Conservation (phyloP, 176 grass and related monocot species). For the Thinopyrum elongatum region DNA sequence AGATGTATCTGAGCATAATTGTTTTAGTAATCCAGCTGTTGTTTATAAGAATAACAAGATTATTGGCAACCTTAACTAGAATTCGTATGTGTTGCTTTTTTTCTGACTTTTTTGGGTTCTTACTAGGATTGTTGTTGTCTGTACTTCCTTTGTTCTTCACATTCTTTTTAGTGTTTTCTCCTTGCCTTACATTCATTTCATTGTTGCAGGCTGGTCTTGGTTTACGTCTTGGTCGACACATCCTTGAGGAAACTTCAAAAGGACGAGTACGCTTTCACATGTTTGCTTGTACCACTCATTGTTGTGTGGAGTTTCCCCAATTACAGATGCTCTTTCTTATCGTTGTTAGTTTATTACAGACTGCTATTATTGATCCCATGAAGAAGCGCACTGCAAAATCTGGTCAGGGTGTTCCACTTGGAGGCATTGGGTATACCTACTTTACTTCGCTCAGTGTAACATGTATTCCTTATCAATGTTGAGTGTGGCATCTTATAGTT, state of each 20-base stretch:
- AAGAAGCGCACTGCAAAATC: conserved; percentile 69
- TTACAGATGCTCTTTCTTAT: background rate
- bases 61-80: background rate
- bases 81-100: conserved; percentile 12
- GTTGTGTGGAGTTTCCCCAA: background rate
- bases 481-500: background rate
- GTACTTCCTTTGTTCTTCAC: background rate
- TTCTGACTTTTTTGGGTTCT: background rate
- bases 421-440: conserved; percentile 88
- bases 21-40: background rate
- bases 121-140: background rate
- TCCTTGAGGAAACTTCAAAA: conserved; percentile 82
- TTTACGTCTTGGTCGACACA: conserved; percentile 70
- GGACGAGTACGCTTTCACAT: conserved; percentile 64
- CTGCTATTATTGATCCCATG: conserved; percentile 83
- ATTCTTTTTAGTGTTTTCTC: background rate
- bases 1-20: background rate
- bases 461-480: conserved; percentile 14
- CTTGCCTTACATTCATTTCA: conserved; percentile 3
- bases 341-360: conserved; percentile 43
- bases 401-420: conserved; percentile 86
- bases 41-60: conserved; percentile 27
- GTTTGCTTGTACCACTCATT: background rate
- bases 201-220: conserved; percentile 69
- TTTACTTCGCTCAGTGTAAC: background rate